Evolutionary conservation across 345 rosid genomes (phyloP).

Genomic region (Lumnitzera racemosa): DNA sequence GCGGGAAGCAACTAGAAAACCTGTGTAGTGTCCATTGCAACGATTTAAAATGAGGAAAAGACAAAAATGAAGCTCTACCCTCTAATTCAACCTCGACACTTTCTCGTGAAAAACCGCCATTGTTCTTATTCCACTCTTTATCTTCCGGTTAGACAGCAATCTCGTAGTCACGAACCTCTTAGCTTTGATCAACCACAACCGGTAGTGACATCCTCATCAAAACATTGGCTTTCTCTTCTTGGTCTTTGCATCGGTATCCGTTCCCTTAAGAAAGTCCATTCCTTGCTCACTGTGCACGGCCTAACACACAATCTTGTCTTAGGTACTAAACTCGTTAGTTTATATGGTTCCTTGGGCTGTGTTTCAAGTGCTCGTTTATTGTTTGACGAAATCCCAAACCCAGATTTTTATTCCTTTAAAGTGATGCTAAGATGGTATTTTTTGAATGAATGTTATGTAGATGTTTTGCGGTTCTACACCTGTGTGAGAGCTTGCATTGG

Average conservation of each 20-base stretch:
- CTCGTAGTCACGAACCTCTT: no score
- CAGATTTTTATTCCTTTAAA: slow-evolving; percentile 59
- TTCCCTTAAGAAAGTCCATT: slow-evolving; percentile 42
- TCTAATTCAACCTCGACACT: no score
- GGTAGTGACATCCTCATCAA: slow-evolving; percentile 8
- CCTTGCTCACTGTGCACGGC: slow-evolving; percentile 36
- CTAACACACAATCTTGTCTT: slow-evolving; percentile 30
- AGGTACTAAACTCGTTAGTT: slow-evolving; percentile 49
- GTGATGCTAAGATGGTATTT: slow-evolving; percentile 71
- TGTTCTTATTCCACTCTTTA: no score
- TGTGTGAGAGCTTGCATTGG: slow-evolving; percentile 25
- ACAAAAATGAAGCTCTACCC: no score
- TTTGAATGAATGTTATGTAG: slow-evolving; percentile 31
- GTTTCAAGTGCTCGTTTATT: slow-evolving; percentile 46
- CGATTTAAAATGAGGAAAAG: no score
- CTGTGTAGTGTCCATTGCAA: no score
- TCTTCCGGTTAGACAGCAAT: no score
- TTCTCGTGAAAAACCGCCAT: no score
- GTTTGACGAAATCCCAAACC: slow-evolving; percentile 62
- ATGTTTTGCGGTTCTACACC: slow-evolving; percentile 30
- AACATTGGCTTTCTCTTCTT: slow-evolving; percentile 34
- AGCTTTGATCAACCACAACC: background rate
- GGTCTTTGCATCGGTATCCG: slow-evolving; percentile 33
- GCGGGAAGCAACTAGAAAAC: no score
- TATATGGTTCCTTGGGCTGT: slow-evolving; percentile 51